phyloP scores from a whole-genome alignment of 768 basidiomycete species.

The Agaricus blazei region DNA sequence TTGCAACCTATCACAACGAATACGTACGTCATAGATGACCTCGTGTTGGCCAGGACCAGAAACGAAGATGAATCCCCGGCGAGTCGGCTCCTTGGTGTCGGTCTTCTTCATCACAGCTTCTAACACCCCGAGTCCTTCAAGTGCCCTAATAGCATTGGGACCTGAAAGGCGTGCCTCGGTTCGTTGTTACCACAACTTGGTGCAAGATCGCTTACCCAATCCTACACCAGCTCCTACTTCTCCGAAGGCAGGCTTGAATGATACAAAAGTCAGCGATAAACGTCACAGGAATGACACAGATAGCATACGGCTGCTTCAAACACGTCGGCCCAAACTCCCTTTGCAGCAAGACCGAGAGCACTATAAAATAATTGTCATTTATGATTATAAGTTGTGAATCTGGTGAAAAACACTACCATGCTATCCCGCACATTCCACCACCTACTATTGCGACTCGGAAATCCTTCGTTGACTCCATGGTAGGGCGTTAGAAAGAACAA shows the following conservation, averaged over 20 bases:
- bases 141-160: conserved; percentile 43
- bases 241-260: conserved; percentile 39
- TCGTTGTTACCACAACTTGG: not conserved
- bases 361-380: conserved; percentile 14
- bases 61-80: conserved; percentile 32
- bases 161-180: conserved; percentile 23
- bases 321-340: conserved; percentile 40
- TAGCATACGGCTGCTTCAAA: conserved; percentile 49
- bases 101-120: conserved; percentile 34
- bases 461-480: conserved; percentile 24
- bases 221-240: conserved; percentile 55
- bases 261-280: not conserved
- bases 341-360: conserved; percentile 36
- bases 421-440: conserved; percentile 50
- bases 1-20: too few relatives aligned
- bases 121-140: conserved; percentile 38
- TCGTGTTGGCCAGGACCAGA: conserved; percentile 39
- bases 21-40: conserved; percentile 38
- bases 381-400: not conserved
- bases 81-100: conserved; percentile 25
- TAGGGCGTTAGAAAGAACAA: not conserved
- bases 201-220: conserved; percentile 30
- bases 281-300: too few relatives aligned
- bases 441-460: conserved; percentile 50
- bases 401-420: conserved; percentile 23